A percentile compares a stretch with the other conserved stretches of the same genome.
Evolutionary conservation across 1,284 basidiomycete genomes (phyloP).

Genomic region (Trichosporon inkin): DNA sequence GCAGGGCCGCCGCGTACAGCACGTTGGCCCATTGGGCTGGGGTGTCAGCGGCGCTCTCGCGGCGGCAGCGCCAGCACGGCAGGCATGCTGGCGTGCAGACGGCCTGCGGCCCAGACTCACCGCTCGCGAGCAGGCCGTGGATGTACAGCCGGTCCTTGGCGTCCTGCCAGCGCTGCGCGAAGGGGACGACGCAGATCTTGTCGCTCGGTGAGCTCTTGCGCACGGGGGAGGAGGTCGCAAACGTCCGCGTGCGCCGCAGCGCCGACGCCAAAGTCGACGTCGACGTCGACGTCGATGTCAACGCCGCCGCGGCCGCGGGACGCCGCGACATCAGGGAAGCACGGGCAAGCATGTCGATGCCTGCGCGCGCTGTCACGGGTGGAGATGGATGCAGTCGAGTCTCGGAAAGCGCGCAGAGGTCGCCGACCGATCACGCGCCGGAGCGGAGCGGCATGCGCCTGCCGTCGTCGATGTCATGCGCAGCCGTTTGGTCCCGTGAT

Average conservation of each 20-base stretch:
- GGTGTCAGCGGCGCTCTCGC: not conserved
- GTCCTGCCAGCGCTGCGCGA: constrained; percentile 25
- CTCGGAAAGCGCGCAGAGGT: not conserved
- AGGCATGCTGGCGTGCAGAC: too few relatives aligned
- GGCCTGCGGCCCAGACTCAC: too few relatives aligned
- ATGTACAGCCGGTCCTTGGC: constrained; percentile 26
- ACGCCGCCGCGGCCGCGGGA: too few relatives aligned
- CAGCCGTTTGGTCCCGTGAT: too few relatives aligned
- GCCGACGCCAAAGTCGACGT: not conserved
- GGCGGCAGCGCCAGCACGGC: not conserved
- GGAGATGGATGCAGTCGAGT: too few relatives aligned
- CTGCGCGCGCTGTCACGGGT: not conserved
- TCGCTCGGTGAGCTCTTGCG: constrained; percentile 13
- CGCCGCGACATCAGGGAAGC: too few relatives aligned
- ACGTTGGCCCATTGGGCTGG: constrained; percentile 30
- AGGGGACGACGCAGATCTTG: constrained; percentile 36
- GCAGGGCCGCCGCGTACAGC: constrained; percentile 33
- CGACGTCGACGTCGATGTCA: too few relatives aligned
- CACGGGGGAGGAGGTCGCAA: constrained; percentile 13
- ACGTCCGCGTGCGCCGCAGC: not conserved
- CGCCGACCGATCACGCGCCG: not conserved
- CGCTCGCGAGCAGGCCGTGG: constrained; percentile 29
- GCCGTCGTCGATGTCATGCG: too few relatives aligned
- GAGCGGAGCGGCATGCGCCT: too few relatives aligned
- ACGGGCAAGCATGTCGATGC: too few relatives aligned